Evolutionary conservation across 2,329 filamentous ascomycete species (phyloP).

Genomic region (Arachnomyces sp.): DNA sequence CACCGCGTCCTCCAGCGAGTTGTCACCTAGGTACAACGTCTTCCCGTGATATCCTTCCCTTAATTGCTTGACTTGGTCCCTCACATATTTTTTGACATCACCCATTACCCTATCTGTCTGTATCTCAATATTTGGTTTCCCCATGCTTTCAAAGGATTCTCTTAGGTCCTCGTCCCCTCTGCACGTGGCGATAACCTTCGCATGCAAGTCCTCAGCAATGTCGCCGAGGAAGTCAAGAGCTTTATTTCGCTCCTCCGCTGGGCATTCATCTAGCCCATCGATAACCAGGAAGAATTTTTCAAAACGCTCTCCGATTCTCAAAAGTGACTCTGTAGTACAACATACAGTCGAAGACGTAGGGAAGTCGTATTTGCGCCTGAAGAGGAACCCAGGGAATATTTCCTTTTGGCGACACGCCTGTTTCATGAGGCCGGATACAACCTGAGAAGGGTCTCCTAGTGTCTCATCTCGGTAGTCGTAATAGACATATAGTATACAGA

Average conservation of each 20-base stretch:
- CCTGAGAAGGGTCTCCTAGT: not conserved
- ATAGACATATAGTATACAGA: constrained; percentile 1
- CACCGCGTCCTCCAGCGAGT: constrained; percentile 1
- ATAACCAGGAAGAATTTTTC: not conserved
- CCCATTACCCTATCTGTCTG: not conserved
- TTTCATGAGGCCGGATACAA: constrained; percentile 1
- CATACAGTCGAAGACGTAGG: not conserved
- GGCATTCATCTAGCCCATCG: constrained; percentile 5
- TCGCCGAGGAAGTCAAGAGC: not conserved
- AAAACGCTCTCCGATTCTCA: not conserved
- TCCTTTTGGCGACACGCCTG: not conserved
- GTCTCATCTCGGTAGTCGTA: constrained; percentile 1
- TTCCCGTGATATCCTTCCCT: not conserved
- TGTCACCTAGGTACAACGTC: not conserved
- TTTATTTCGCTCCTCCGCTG: not conserved
- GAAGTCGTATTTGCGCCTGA: not conserved
- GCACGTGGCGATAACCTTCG: constrained; percentile 1
- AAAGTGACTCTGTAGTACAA: not conserved
- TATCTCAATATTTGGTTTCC: not conserved
- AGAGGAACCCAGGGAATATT: not conserved
- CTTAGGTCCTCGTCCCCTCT: not conserved
- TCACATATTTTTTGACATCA: constrained; percentile 3
- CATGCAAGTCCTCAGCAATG: not conserved
- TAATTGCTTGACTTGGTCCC: not conserved
- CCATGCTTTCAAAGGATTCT: not conserved